Conservation (phyloP, 208 protist species). For the Acanthamoeba healyi region DNA sequence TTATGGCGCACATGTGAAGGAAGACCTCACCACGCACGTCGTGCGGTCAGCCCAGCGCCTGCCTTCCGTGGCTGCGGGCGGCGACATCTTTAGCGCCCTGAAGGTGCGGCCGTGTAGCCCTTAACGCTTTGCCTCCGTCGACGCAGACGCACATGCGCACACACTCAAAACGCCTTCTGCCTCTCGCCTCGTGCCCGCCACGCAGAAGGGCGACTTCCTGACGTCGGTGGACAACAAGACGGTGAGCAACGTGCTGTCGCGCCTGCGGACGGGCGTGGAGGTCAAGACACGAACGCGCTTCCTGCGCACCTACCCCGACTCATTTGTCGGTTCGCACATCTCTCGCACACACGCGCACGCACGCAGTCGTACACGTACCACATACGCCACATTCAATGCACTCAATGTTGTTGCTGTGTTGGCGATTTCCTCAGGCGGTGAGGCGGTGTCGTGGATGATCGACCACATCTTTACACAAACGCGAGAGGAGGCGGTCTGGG, state of each 20-base stretch:
- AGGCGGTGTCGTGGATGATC: constrained; percentile 64
- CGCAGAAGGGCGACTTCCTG: constrained; percentile 44
- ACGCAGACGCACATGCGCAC: no score
- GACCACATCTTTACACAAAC: constrained; percentile 51
- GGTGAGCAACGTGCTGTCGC: not conserved
- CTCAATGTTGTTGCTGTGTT: not conserved
- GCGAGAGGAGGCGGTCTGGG: constrained; percentile 26
- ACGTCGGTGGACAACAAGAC: constrained; percentile 15
- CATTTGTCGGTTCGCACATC: not conserved
- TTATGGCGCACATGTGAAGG: no score
- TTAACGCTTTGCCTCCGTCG: not conserved
- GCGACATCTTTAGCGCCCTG: not conserved
- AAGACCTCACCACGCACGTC: no score
- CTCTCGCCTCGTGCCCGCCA: not conserved
- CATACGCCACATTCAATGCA: not conserved
- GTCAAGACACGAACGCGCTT: not conserved
- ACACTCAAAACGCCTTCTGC: no score
- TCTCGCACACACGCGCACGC: not conserved
- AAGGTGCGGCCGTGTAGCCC: not conserved
- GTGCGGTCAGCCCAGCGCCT: no score
- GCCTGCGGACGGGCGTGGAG: not conserved
- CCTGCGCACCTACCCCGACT: constrained; percentile 14
- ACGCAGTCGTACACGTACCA: not conserved
- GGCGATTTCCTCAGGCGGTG: not conserved
- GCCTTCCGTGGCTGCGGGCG: no score